Evolutionary conservation across 106 monocot genomes (phyloP), one percentile per base, ranked within the genome.

Genomic region (Xerophyta viscosa): DNA sequence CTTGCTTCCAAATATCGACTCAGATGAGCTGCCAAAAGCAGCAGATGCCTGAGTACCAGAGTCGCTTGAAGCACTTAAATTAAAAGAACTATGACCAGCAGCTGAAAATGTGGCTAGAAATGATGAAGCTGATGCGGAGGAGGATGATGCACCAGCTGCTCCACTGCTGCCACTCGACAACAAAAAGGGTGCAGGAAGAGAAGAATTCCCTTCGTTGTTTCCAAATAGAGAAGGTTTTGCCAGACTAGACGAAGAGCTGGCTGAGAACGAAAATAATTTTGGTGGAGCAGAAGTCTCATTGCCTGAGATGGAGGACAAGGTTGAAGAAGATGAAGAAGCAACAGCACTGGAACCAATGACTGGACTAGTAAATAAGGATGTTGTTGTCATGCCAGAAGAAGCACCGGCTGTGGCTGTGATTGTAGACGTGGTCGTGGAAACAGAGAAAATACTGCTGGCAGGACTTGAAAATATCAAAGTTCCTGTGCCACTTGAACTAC

Each of bases 401-500:
- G 31, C n/a, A 48, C 8, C 31, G 27, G 7, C 27, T 33, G 29
- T 56, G 24, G 29, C 56, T 49, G 58, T 31, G 46, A 66, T 55
- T 18, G 46, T 18, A 37, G 54, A 46, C 8, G 46, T 19, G 7
- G 46, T 46, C 20, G 19, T 20, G 1, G 20, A 7, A 46, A 52
- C 4, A 15, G 54, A 36, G 22, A 31, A 54, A 8, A 3, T 29
- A 7, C 29, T 67, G 59, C 54, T 68, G 39, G 46, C 52, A 37
- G 44, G 39, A 41, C 17, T 68, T 37, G 58, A 29, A 30, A 48
- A 52, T 57, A 42, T 27, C 18, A 63, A 53, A 20, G 76, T 24
- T 24, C 45, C 68, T 3, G 18, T 31, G 52, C 41, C 0, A 24
- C 20, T 52, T 15, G 45, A 7, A 46, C 37, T 57, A 48, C 27